These are phyloP conservation scores for Rubia balearica DNA, from an alignment of 305 asterid species.

Conservation along the genomic window DNA sequence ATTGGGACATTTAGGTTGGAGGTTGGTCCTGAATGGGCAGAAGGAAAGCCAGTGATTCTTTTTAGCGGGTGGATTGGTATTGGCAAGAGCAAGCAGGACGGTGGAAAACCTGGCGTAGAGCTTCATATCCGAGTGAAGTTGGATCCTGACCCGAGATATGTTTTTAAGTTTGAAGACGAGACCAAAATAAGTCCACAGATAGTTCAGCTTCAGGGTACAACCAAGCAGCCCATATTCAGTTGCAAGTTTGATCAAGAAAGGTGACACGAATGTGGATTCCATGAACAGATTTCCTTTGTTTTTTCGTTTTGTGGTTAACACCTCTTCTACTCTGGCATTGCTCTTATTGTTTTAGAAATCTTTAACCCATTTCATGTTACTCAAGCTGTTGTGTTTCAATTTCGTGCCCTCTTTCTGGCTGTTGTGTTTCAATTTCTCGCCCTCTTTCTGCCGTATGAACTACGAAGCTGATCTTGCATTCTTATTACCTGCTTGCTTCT, in stretches of 20 bases:
- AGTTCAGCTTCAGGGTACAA: slow-evolving; percentile 81
- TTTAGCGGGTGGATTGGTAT: slow-evolving; percentile 84
- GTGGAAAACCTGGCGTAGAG: slow-evolving; percentile 63
- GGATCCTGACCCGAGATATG: slow-evolving; percentile 91
- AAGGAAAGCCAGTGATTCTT: slow-evolving; percentile 66
- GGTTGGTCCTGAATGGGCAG: slow-evolving; percentile 83
- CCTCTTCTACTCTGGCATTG: neutral
- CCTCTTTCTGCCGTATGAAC: too few relatives aligned
- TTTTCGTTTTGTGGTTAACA: neutral
- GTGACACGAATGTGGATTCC: slow-evolving; percentile 25
- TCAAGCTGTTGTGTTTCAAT: neutral
- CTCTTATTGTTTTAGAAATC: neutral
- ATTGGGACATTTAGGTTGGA: slow-evolving; percentile 69
- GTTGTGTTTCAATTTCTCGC: too few relatives aligned
- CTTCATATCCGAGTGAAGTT: slow-evolving; percentile 80
- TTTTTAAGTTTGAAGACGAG: slow-evolving; percentile 80
- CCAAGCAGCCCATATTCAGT: slow-evolving; percentile 83
- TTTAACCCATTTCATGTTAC: neutral
- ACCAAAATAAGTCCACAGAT: slow-evolving; percentile 70
- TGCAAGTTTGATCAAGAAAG: slow-evolving; percentile 89
- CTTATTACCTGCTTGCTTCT: neutral
- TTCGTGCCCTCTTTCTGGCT: too few relatives aligned
- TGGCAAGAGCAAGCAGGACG: slow-evolving; percentile 64
- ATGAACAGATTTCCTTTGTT: neutral
- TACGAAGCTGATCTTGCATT: neutral